phyloP scores from a whole-genome alignment of 805 yeast species.

The Teunomyces pallodes region DNA sequence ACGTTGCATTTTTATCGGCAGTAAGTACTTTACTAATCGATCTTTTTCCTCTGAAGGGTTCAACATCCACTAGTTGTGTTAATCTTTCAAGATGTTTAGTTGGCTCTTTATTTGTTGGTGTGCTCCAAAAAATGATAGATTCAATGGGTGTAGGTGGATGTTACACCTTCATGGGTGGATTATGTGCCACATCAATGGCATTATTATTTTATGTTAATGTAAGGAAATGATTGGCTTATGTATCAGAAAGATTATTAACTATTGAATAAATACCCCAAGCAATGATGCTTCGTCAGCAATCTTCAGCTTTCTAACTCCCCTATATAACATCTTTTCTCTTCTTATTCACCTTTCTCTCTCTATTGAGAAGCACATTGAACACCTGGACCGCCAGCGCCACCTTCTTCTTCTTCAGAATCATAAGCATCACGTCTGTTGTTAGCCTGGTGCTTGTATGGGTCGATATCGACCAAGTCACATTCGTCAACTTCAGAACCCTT shows the following conservation, averaged over 20 bases:
- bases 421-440: conserved; percentile 42
- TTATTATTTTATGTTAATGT: neutral
- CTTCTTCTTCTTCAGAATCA: conserved; percentile 46
- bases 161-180: conserved; percentile 65
- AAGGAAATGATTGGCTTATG: neutral
- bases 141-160: conserved; percentile 71
- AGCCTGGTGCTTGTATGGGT: conserved; percentile 56
- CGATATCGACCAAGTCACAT: conserved; percentile 66
- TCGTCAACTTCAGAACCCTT: conserved; percentile 77
- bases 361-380: conserved; percentile 96
- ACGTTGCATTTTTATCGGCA: conserved; percentile 56
- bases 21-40: conserved; percentile 74
- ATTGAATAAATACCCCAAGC: conserved; percentile 7
- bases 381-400: conserved; percentile 60
- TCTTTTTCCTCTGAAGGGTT: conserved; percentile 63
- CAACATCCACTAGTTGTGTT: conserved; percentile 71
- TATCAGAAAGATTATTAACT: conserved; percentile 2
- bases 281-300: neutral
- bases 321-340: neutral
- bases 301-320: neutral
- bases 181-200: conserved; percentile 22
- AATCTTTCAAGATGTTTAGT: conserved; percentile 72
- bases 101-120: conserved; percentile 70
- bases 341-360: conserved; percentile 30
- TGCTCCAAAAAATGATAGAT: conserved; percentile 56